Evolutionary conservation across 768 basidiomycete species (phyloP).

Genomic region (Paxillus ammoniavirescens): DNA sequence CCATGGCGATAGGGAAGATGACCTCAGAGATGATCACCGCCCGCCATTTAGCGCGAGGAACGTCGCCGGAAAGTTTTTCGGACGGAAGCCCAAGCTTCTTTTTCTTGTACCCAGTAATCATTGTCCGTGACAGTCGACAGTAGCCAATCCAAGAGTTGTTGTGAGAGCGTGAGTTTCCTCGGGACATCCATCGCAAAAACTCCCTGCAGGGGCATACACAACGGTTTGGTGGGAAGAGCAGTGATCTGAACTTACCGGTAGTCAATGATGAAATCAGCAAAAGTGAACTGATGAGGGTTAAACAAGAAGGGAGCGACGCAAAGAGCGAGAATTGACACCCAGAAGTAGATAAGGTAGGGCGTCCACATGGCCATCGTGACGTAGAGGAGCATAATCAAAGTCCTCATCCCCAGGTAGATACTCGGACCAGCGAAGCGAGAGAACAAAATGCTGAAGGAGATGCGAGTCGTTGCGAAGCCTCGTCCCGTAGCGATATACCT

Average conservation of each 20-base stretch:
- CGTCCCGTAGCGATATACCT: conserved; percentile 98
- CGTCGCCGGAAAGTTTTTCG: conserved; percentile 93
- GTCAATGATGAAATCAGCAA: conserved; percentile 96
- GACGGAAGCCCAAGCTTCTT: conserved; percentile 96
- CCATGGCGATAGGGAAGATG: conserved; percentile 83
- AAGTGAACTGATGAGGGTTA: conserved; percentile 99
- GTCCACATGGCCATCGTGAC: conserved; percentile 92
- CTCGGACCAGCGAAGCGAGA: conserved; percentile 98
- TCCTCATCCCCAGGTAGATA: conserved; percentile 96
- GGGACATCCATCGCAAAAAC: conserved; percentile 98
- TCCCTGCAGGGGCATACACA: conserved; percentile 52
- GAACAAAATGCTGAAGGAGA: conserved; percentile 92
- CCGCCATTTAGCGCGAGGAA: conserved; percentile 91
- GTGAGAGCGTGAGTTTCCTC: conserved; percentile 96
- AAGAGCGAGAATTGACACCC: conserved; percentile 89
- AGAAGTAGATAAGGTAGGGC: conserved; percentile 94
- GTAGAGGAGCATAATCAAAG: conserved; percentile 88
- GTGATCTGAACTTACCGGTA: conserved; percentile 57
- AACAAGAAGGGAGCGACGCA: conserved; percentile 97
- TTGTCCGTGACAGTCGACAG: conserved; percentile 94
- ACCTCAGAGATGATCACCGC: conserved; percentile 88
- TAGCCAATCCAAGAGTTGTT: conserved; percentile 99
- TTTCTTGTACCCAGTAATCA: conserved; percentile 99
- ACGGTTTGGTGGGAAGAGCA: neutral
- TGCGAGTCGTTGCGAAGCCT: conserved; percentile 95